Evolutionary conservation across 2,329 filamentous ascomycete species (phyloP).

Genomic region (Aureobasidium uvarum): DNA sequence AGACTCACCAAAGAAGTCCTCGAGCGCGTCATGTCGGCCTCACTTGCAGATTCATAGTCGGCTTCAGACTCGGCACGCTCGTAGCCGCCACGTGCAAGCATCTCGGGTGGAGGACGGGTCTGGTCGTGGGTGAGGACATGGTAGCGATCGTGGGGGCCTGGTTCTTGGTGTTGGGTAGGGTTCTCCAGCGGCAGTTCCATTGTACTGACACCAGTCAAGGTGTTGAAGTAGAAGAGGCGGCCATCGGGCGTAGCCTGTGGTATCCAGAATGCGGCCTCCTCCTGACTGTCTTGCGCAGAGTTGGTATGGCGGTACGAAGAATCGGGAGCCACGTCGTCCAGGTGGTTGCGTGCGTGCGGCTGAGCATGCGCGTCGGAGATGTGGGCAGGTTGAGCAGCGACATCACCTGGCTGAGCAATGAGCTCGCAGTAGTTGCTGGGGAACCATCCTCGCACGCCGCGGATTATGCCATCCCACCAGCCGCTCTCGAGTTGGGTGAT

Average conservation of each 20-base stretch:
- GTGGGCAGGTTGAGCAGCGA: conserved; percentile 51
- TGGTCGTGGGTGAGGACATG: conserved; percentile 87
- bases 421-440: conserved; percentile 98
- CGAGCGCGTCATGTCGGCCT: conserved; percentile 71
- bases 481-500: conserved; percentile 97
- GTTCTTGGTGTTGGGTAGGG: conserved; percentile 74
- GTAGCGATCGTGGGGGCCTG: conserved; percentile 81
- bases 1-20: conserved; percentile 65
- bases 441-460: conserved; percentile 96
- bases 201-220: conserved; percentile 89
- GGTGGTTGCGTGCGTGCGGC: conserved; percentile 32
- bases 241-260: conserved; percentile 94
- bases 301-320: conserved; percentile 67
- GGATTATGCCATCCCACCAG: conserved; percentile 99
- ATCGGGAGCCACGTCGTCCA: conserved; percentile 34
- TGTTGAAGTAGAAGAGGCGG: conserved; percentile 96
- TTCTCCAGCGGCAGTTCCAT: conserved; percentile 94
- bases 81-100: conserved; percentile 82
- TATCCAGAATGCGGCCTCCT: conserved; percentile 96
- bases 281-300: conserved; percentile 60
- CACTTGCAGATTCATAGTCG: conserved; percentile 81
- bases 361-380: conserved; percentile 53
- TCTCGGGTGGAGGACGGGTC: conserved; percentile 82
- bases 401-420: conserved; percentile 71
- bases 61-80: conserved; percentile 78